These are phyloP conservation scores for Melastoma malabathricum DNA, from an alignment of 345 rosid genomes.

Conservation along the genomic window DNA sequence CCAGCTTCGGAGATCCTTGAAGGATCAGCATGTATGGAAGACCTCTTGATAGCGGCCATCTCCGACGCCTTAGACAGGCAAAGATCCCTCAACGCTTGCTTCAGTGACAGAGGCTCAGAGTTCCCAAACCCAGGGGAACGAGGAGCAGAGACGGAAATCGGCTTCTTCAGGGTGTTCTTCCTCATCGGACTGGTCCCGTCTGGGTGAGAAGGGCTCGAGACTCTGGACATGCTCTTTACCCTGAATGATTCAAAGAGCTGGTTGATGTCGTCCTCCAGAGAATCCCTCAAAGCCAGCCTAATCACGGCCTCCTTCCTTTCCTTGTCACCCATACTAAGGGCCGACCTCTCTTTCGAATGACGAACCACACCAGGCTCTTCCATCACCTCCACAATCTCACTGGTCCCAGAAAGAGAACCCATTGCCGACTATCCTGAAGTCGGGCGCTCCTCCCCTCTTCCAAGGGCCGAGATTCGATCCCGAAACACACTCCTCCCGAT, in stretches of 20 bases:
- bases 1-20: conserved; percentile 66
- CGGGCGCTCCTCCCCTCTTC: too few relatives aligned
- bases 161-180: conserved; percentile 53
- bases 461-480: too few relatives aligned
- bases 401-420: conserved; percentile 51
- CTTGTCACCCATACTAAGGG: conserved; percentile 19
- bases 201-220: conserved; percentile 31
- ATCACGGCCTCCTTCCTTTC: conserved; percentile 35
- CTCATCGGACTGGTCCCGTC: conserved; percentile 43
- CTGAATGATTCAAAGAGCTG: conserved; percentile 71
- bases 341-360: conserved; percentile 34
- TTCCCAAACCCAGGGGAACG: conserved; percentile 53
- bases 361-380: conserved; percentile 32
- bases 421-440: conserved; percentile 10
- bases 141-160: conserved; percentile 45
- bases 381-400: conserved; percentile 70
- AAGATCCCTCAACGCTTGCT: conserved; percentile 86
- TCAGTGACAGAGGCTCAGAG: conserved; percentile 62
- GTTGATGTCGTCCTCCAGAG: conserved; percentile 69
- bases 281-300: conserved; percentile 42
- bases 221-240: conserved; percentile 45
- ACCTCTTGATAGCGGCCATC: conserved; percentile 78
- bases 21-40: conserved; percentile 39
- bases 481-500: too few relatives aligned
- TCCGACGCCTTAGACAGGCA: conserved; percentile 92